Evolutionary conservation across 371 early-diverging fungal genomes (phyloP).

Genomic region (Mucor saturninus): DNA sequence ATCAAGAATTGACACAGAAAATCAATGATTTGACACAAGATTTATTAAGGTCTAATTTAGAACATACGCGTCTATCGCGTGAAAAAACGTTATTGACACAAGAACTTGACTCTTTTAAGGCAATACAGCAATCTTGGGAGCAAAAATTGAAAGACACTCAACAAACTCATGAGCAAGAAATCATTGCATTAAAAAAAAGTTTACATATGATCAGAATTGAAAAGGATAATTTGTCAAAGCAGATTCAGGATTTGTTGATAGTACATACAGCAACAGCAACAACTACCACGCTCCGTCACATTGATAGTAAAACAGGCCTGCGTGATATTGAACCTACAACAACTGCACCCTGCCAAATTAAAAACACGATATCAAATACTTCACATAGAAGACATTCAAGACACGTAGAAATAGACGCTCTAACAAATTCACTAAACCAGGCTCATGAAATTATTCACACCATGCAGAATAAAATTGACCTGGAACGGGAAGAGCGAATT

Average conservation of each 20-base stretch:
- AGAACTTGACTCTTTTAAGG: conserved; percentile 18
- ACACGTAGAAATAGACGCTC: background rate
- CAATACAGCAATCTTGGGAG: conserved; percentile 2
- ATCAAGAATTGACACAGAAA: conserved; percentile 24
- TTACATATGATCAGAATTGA: conserved; percentile 1
- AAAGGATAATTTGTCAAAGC: conserved; percentile 4
- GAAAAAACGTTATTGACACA: conserved; percentile 2
- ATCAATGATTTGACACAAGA: conserved; percentile 2
- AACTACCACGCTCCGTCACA: background rate
- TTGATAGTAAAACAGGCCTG: background rate
- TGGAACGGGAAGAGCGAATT: conserved; percentile 2
- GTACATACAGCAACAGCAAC: background rate
- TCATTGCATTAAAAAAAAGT: background rate
- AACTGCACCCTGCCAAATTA: background rate
- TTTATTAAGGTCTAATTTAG: background rate
- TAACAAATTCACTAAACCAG: conserved; percentile 12
- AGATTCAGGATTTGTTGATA: background rate
- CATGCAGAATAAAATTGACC: conserved; percentile 12
- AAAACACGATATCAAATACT: background rate
- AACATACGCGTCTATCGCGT: background rate
- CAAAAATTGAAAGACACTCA: background rate
- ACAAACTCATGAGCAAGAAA: conserved; percentile 11
- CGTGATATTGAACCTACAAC: too few species aligned
- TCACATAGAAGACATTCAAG: background rate
- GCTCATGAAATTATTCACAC: conserved; percentile 10